Evolutionary conservation across 139 green algal species (phyloP), one percentile per base, ranked within the genome.

Genomic region (Penium margaritaceum): DNA sequence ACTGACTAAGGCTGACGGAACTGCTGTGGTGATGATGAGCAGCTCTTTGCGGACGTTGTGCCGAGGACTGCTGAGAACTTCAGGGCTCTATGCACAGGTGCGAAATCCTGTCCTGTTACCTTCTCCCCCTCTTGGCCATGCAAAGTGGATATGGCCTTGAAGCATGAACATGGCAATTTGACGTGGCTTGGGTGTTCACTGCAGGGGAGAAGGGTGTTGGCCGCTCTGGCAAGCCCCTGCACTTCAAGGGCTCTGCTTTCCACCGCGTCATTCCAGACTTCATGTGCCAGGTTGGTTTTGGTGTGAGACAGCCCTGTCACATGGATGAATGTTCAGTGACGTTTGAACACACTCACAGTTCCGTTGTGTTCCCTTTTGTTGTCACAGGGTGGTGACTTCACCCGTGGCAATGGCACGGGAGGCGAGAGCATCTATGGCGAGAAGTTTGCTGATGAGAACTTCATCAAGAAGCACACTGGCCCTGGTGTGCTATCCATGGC

Each of bases 381-480:
- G n/a, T n/a, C n/a, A 60, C 78, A 87, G 70, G 83, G 81, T 70
- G 81, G 84, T 14, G 83, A 87, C 67, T 86, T 86, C 55, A 88
- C 83, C 17, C 15, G 32, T 17, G 72, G 66, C 32, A 84, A 88
- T 51, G 84, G 84, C 36, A 84, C 76, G 15, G 84, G 84, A 30
- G 84, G 84, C 5, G 76, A 88, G 70, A 78, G 53, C 71, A 86
- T 86, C 54, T 86, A 86, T 36, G 82, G 82, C 24, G 75, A 55
- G 5, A 86, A 76, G 70, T 86, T 86, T 46, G 63, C 68, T 0
- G 82, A 86, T 73, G 82, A 87, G 86, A 93, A 94, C 78, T 93
- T 97, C 74, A 77, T 69, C 27, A 81, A 94, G 29, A 90, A 90
- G 77, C 92, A 97, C 83, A 87, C 72, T 44, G 44, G 62, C 33